These are phyloP conservation scores for Cryptomeria japonica DNA, from an alignment of 75 land plant species.

Conservation along the genomic window DNA sequence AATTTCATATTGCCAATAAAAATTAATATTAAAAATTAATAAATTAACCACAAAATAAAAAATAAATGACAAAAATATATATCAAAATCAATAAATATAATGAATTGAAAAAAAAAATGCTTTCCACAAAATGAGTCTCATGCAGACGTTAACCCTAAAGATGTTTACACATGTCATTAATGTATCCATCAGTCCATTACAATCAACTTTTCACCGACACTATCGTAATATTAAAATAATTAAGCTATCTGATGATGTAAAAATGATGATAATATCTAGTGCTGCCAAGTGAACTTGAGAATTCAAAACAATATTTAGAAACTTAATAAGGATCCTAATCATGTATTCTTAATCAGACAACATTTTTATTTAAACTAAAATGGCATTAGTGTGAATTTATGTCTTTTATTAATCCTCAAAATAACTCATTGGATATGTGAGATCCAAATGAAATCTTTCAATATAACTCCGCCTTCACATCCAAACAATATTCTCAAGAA, in stretches of 20 bases:
- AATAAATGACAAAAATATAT: too few species aligned
- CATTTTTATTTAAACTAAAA: neutral
- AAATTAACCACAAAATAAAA: too few species aligned
- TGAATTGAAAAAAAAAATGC: too few species aligned
- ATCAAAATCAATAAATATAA: too few species aligned
- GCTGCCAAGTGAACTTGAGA: neutral
- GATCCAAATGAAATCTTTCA: neutral
- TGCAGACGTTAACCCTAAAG: too few species aligned
- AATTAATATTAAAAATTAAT: too few species aligned
- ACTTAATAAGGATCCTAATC: neutral
- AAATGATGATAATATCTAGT: neutral
- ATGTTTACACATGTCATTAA: too few species aligned
- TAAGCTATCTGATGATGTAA: neutral
- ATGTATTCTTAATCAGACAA: neutral
- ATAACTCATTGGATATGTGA: neutral
- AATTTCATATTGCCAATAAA: too few species aligned
- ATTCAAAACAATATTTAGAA: neutral
- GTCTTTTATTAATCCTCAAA: neutral
- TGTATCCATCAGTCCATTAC: too few species aligned
- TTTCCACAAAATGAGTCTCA: too few species aligned
- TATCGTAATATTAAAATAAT: neutral
- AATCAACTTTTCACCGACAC: too few species aligned
- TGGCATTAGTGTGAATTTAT: neutral
- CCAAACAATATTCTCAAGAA: neutral
- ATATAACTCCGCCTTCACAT: neutral